Evolutionary conservation across 2,329 filamentous ascomycete genomes (phyloP).

Genomic region (Aspergillus melleus): DNA sequence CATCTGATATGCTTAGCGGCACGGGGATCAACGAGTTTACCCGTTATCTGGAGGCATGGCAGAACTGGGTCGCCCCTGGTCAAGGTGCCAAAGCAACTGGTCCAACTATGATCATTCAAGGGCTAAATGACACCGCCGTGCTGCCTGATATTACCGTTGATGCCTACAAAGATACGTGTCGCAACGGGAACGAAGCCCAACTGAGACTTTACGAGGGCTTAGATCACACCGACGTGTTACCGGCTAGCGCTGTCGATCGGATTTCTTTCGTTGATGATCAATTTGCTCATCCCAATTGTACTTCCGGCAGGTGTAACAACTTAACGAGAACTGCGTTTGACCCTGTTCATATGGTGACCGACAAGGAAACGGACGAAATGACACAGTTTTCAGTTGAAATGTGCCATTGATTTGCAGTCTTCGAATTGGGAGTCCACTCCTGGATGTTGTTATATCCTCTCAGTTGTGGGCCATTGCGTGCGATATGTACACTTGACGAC

Average conservation of each 20-base stretch:
- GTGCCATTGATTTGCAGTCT: too few species aligned
- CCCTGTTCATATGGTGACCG: neutral
- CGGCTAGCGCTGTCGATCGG: constrained; percentile 3
- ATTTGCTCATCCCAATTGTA: neutral
- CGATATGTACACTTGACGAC: too few species aligned
- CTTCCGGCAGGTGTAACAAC: neutral
- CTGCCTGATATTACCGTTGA: neutral
- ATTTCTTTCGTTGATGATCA: neutral
- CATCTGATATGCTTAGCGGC: neutral
- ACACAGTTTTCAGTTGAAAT: too few species aligned
- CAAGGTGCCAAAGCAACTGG: neutral
- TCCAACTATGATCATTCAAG: neutral
- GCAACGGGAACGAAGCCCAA: neutral
- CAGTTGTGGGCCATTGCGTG: too few species aligned
- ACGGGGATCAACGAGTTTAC: neutral
- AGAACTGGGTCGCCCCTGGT: neutral
- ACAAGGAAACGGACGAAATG: neutral
- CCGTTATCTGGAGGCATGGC: neutral
- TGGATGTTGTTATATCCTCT: too few species aligned
- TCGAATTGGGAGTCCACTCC: too few species aligned
- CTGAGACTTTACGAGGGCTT: neutral
- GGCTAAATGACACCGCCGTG: neutral
- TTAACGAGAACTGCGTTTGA: neutral
- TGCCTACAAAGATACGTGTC: neutral
- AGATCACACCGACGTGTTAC: neutral